Percentiles rank a stretch among this genome's conserved stretches.
phyloP scores from a whole-genome alignment of 805 yeast genomes.

The Yarrowia sp. region DNA sequence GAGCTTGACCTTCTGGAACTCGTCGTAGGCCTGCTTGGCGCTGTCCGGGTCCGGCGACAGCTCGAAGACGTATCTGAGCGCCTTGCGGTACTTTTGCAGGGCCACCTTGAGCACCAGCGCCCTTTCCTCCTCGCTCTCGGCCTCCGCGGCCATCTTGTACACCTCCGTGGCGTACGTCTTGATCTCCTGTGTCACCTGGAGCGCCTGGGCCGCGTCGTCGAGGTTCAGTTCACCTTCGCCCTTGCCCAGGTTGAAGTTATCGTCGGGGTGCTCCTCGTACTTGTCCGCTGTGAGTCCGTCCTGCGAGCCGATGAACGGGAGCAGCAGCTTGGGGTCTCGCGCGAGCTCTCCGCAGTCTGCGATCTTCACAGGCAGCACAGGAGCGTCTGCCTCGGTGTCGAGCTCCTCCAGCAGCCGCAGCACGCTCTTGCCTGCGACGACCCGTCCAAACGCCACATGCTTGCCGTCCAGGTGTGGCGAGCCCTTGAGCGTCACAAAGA shows the following conservation, averaged over 20 bases:
- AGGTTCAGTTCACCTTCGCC: slow-evolving; percentile 8
- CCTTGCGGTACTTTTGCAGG: slow-evolving; percentile 67
- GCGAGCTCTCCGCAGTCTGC: slow-evolving; percentile 66
- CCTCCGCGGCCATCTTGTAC: neutral
- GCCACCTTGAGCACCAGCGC: slow-evolving; percentile 41
- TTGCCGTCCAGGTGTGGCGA: slow-evolving; percentile 90
- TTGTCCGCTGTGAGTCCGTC: slow-evolving; percentile 5
- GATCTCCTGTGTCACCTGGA: neutral
- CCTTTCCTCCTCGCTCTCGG: neutral
- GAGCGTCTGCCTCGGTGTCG: slow-evolving; percentile 72
- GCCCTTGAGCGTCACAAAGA: slow-evolving; percentile 87
- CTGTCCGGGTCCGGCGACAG: slow-evolving; percentile 58
- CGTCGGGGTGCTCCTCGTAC: slow-evolving; percentile 25
- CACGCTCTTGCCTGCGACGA: slow-evolving; percentile 75
- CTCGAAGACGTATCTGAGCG: slow-evolving; percentile 64
- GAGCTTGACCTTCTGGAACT: slow-evolving; percentile 54
- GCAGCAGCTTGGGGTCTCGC: neutral
- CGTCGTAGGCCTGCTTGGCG: slow-evolving; percentile 47
- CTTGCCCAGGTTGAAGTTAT: slow-evolving; percentile 24
- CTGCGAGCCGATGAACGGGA: slow-evolving; percentile 18
- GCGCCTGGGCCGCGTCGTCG: slow-evolving; percentile 1
- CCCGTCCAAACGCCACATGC: slow-evolving; percentile 97
- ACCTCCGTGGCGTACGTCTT: slow-evolving; percentile 12
- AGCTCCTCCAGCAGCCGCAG: slow-evolving; percentile 71
- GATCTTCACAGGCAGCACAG: slow-evolving; percentile 62